Evolutionary conservation across 768 basidiomycete species (phyloP).

Genomic region (Russula brevipes): DNA sequence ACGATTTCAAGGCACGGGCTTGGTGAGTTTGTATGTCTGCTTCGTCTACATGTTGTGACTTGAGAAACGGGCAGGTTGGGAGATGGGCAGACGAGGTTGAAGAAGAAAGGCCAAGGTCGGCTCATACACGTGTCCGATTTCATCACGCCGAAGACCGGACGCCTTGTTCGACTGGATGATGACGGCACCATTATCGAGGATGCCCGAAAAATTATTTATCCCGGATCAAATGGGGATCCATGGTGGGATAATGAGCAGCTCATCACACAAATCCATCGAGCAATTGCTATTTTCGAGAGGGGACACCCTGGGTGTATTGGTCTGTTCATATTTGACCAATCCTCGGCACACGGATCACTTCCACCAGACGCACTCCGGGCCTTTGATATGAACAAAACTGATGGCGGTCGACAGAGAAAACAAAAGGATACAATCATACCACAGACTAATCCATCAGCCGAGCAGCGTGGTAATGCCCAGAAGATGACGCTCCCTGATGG

Average conservation of each 20-base stretch:
- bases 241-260: background rate
- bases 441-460: background rate
- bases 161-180: background rate
- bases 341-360: background rate
- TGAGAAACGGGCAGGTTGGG: background rate
- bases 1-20: no score
- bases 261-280: background rate
- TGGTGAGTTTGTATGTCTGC: no score
- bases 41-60: no score
- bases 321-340: background rate
- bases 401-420: background rate
- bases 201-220: background rate
- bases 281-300: background rate
- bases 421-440: background rate
- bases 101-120: background rate
- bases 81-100: background rate
- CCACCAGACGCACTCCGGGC: background rate
- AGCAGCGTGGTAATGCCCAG: background rate
- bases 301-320: background rate
- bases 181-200: background rate
- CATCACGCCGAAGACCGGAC: background rate
- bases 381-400: background rate
- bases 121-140: background rate
- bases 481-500: background rate
- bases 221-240: background rate